A percentile compares a stretch with the other conserved stretches of the same genome.
These are phyloP conservation scores for Kodamaea restingae DNA, from an alignment of 805 yeast genomes.

Conservation along the genomic window DNA sequence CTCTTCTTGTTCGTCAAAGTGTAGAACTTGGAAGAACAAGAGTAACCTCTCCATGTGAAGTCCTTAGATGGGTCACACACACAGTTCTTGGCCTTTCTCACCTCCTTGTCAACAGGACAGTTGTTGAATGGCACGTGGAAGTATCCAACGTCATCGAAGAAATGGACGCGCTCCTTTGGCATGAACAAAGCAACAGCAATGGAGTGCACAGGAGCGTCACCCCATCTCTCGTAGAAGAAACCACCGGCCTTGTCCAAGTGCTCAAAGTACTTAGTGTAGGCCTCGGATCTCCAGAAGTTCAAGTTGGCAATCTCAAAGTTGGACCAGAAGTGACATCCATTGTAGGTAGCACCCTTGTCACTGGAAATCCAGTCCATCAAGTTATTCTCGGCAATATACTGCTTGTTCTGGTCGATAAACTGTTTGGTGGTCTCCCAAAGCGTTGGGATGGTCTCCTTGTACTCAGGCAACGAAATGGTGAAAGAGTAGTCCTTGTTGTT, in stretches of 20 bases:
- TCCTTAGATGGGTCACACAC: slow-evolving; percentile 69
- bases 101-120: slow-evolving; percentile 67
- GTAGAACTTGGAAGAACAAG: slow-evolving; percentile 65
- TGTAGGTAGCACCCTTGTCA: slow-evolving; percentile 65
- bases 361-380: slow-evolving; percentile 66
- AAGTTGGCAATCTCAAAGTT: slow-evolving; percentile 80
- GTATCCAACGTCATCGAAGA: slow-evolving; percentile 83
- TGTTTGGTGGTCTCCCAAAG: slow-evolving; percentile 75
- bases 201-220: slow-evolving; percentile 91
- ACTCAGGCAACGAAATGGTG: slow-evolving; percentile 79
- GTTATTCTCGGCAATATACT: slow-evolving; percentile 58
- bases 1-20: slow-evolving; percentile 51
- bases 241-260: slow-evolving; percentile 79
- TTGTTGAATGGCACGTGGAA: slow-evolving; percentile 76
- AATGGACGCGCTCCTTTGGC: slow-evolving; percentile 63
- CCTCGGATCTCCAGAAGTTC: slow-evolving; percentile 69
- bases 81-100: slow-evolving; percentile 62
- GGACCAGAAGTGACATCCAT: slow-evolving; percentile 88
- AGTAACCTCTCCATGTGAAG: slow-evolving; percentile 72
- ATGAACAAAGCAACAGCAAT: slow-evolving; percentile 79
- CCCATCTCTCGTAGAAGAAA: slow-evolving; percentile 93
- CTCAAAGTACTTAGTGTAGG: slow-evolving; percentile 68
- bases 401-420: slow-evolving; percentile 58
- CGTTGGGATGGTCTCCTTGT: slow-evolving; percentile 79
- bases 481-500: slow-evolving; percentile 81